phyloP scores from a whole-genome alignment of 805 yeast species.

The Candida krabiensis region DNA sequence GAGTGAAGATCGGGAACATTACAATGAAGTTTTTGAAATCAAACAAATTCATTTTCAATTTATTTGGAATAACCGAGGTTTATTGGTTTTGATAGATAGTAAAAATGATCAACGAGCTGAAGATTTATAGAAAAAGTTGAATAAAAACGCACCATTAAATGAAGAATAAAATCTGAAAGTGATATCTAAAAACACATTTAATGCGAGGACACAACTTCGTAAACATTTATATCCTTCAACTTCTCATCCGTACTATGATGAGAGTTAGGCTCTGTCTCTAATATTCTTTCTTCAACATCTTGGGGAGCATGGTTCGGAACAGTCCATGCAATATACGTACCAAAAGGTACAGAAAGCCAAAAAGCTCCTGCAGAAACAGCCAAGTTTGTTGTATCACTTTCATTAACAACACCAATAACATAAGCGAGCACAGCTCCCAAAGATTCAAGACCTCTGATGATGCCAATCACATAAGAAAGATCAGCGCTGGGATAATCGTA shows the following conservation, averaged over 20 bases:
- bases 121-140: no score
- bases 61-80: no score
- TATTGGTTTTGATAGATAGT: no score
- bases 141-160: no score
- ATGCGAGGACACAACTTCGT: not conserved
- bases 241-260: not conserved
- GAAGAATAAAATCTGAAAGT: no score
- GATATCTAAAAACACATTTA: no score
- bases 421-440: conserved; percentile 22
- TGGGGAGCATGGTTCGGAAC: not conserved
- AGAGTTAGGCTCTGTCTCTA: not conserved
- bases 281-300: not conserved
- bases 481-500: conserved; percentile 21
- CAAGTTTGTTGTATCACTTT: conserved; percentile 24
- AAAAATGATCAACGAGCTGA: no score
- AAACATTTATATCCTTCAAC: not conserved
- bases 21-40: no score
- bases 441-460: conserved; percentile 25
- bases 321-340: conserved; percentile 1
- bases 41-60: no score
- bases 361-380: conserved; percentile 25
- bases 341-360: conserved; percentile 2
- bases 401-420: conserved; percentile 25
- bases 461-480: conserved; percentile 20
- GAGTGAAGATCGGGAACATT: no score